Conservation (phyloP, 2,329 filamentous ascomycete species). For the Coleophoma cylindrospora region DNA sequence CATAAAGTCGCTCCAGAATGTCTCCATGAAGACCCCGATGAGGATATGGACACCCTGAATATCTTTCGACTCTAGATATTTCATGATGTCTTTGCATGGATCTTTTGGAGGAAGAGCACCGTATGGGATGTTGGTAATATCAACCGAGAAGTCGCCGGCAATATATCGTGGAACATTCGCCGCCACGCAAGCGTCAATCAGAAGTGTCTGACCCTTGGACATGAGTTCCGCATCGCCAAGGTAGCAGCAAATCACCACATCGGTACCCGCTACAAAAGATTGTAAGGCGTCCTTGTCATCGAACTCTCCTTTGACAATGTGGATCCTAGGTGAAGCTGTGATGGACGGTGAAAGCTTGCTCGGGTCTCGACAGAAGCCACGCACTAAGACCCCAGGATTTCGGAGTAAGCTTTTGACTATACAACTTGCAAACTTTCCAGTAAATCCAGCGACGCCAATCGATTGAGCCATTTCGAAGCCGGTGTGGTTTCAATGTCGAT, state of each 20-base stretch:
- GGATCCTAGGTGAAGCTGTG: not conserved
- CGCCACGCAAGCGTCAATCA: constrained; percentile 33
- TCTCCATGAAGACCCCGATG: constrained; percentile 32
- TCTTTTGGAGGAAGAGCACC: constrained; percentile 33
- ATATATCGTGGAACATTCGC: constrained; percentile 31
- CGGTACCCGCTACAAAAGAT: not conserved
- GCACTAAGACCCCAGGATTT: not conserved
- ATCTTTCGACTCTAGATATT: constrained; percentile 30
- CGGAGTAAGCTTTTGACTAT: not conserved
- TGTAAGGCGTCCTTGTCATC: not conserved
- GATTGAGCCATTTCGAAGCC: not conserved
- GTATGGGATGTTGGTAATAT: constrained; percentile 31
- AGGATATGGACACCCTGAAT: constrained; percentile 34
- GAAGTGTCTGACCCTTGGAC: constrained; percentile 32
- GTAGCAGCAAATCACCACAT: constrained; percentile 4
- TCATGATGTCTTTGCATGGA: constrained; percentile 31
- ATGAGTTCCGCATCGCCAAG: constrained; percentile 19
- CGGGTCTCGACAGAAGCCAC: not conserved
- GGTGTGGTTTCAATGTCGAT: too few relatives aligned
- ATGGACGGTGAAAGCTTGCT: constrained; percentile 1
- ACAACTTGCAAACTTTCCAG: constrained; percentile 3
- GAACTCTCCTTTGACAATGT: constrained; percentile 2
- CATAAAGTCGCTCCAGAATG: not conserved
- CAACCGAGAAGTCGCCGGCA: constrained; percentile 33
- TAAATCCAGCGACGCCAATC: constrained; percentile 3